A percentile compares a stretch with the other conserved stretches of the same genome.
Conservation (phyloP, 139 green algal genomes). For the Penium margaritaceum region DNA sequence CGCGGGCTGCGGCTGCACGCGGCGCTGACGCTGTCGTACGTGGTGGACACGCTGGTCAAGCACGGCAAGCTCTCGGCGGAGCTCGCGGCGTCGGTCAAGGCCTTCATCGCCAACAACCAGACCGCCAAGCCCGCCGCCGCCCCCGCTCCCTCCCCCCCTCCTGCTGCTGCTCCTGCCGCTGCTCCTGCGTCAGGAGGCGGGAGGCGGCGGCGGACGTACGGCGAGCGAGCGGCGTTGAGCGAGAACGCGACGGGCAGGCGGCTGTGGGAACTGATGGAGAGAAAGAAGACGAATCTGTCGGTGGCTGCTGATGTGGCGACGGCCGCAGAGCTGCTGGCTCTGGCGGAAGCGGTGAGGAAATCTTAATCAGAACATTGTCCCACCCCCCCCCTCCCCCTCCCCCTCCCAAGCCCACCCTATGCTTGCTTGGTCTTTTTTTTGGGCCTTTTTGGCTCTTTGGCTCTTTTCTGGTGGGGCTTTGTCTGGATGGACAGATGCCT, state of each 20-base stretch:
- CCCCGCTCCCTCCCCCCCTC: slow-evolving; percentile 23
- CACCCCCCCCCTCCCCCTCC: no score
- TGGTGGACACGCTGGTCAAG: slow-evolving; percentile 48
- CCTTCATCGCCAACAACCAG: slow-evolving; percentile 89
- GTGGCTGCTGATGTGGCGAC: slow-evolving; percentile 90
- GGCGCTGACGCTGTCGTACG: slow-evolving; percentile 61
- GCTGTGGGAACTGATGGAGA: slow-evolving; percentile 82
- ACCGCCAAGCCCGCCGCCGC: slow-evolving; percentile 49
- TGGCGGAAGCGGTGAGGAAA: slow-evolving; percentile 74
- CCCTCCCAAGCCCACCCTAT: background rate
- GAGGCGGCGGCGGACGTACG: slow-evolving; percentile 62
- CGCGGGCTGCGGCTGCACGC: slow-evolving; percentile 75
- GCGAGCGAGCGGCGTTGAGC: slow-evolving; percentile 61
- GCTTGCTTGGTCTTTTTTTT: background rate
- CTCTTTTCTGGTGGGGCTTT: background rate
- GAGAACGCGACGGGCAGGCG: slow-evolving; percentile 62
- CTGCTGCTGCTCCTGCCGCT: slow-evolving; percentile 23
- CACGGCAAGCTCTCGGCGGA: slow-evolving; percentile 38
- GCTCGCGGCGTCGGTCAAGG: slow-evolving; percentile 57
- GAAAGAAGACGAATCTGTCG: slow-evolving; percentile 91
- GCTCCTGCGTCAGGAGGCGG: background rate
- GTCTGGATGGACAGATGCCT: background rate
- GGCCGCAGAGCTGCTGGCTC: slow-evolving; percentile 73
- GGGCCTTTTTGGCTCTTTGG: background rate
- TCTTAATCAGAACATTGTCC: no score